Base-by-base conservation (phyloP, 2,329 filamentous ascomycete genomes). In the Bipolaris sorokiniana region DNA sequence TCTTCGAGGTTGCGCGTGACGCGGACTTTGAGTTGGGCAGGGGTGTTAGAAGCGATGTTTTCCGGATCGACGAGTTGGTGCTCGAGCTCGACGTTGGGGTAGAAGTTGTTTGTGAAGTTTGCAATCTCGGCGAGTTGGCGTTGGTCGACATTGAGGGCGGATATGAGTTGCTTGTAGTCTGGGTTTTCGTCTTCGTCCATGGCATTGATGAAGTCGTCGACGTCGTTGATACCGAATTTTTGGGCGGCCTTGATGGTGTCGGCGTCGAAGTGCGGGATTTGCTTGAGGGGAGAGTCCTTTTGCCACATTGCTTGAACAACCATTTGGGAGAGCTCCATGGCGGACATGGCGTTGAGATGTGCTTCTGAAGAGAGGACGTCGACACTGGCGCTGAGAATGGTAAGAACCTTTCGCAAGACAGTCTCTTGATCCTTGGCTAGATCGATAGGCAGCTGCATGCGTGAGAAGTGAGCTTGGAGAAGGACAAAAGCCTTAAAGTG, bases 271-370 rank as follows among this genome's bases (percentile, higher is more conserved):
- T 98, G 92, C 66, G 95, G 95, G 71, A 99, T 97, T 78, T 99
- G 95, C 81, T 97, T 97, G 65, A 99, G 84, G 37, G 95, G 93
- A 69, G 91, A 96, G 76, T 99, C 95, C 56, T 93, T 90, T 79
- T 99, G 94, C 95, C 95, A 99, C 91, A 98, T 97, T 48, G 90
- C 93, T 79, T 99, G 95, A 3, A 99, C 93, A 51, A 96, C 91
- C 95, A 99, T 99, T 75, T 99, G 95, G 11, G 91, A 96, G 86
- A 99, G 92, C 77, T 99, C 95, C 94, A 99, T 99, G 26, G 95
- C 95, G 69, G 90, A 93, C 89, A 97, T 96, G 58, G 95, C 94
- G 73, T 99, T 99, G 61, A 99, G 84, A 70, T 97, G 92, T 13
- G 94, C 95, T 69, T 99, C 93, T 0, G 93, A 97, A 9, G 92